These are phyloP conservation scores for Saccharomyces mikatae DNA, from an alignment of 805 yeast species.

Conservation along the genomic window DNA sequence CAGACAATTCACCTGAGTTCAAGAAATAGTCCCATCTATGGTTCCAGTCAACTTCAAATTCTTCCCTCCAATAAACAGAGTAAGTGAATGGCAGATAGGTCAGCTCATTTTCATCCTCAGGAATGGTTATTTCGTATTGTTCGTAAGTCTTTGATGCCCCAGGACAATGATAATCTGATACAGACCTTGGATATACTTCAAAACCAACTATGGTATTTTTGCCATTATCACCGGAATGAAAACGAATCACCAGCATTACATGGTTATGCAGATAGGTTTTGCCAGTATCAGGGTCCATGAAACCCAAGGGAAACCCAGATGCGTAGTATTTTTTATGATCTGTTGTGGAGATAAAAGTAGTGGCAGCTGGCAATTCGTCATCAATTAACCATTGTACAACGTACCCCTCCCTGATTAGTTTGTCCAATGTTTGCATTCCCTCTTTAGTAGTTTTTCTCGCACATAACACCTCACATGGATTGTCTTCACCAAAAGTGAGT, in stretches of 20 bases:
- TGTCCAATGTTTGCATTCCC: constrained; percentile 48
- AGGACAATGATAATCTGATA: constrained; percentile 60
- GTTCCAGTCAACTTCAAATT: constrained; percentile 52
- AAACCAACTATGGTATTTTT: constrained; percentile 70
- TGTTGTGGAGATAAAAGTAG: constrained; percentile 59
- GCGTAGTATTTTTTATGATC: constrained; percentile 64
- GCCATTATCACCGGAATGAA: constrained; percentile 43
- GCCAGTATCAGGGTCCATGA: constrained; percentile 42
- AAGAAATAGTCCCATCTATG: constrained; percentile 70
- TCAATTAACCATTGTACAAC: constrained; percentile 80
- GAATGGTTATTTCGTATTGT: constrained; percentile 45
- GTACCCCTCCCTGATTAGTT: constrained; percentile 59
- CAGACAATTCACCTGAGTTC: constrained; percentile 38
- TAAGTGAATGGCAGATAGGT: constrained; percentile 66
- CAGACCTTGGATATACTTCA: constrained; percentile 83
- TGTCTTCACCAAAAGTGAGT: constrained; percentile 56
- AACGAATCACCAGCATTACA: constrained; percentile 70
- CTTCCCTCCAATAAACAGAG: constrained; percentile 85
- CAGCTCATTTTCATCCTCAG: constrained; percentile 30
- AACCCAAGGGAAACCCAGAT: constrained; percentile 82
- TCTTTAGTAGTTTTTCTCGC: constrained; percentile 48
- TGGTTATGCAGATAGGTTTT: constrained; percentile 67
- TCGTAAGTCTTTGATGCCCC: constrained; percentile 57
- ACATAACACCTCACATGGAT: constrained; percentile 60
- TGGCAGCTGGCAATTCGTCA: constrained; percentile 73